These are phyloP conservation scores for Fragaria ananassa DNA, from an alignment of 306 rosid species.

Conservation along the genomic window DNA sequence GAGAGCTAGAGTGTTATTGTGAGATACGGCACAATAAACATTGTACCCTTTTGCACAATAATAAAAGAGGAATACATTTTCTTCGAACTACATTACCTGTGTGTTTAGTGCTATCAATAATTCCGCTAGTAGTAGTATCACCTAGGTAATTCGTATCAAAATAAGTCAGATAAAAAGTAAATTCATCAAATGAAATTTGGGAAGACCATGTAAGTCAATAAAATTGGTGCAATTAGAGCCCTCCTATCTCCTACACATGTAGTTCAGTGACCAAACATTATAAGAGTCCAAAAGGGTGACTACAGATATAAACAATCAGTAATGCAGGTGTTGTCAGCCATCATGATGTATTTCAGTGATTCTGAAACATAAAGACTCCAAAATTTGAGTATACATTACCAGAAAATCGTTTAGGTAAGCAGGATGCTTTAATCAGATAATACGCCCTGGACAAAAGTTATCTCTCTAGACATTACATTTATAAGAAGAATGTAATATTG, in stretches of 20 bases:
- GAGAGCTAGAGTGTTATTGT: too few relatives aligned
- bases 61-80: too few relatives aligned
- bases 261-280: neutral
- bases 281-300: neutral
- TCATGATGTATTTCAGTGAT: neutral
- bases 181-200: neutral
- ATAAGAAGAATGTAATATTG: neutral
- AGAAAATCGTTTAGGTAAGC: conserved; percentile 6
- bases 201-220: neutral
- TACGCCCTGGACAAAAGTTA: neutral
- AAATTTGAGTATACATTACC: conserved; percentile 12
- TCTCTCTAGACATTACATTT: neutral
- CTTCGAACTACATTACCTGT: too few relatives aligned
- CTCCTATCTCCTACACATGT: neutral
- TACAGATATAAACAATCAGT: neutral
- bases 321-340: conserved; percentile 7
- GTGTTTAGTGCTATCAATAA: too few relatives aligned
- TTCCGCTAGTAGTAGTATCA: too few relatives aligned
- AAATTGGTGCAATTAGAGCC: neutral
- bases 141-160: too few relatives aligned
- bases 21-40: too few relatives aligned
- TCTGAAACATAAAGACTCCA: conserved; percentile 1
- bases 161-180: conserved; percentile 5
- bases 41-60: too few relatives aligned
- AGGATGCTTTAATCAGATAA: conserved; percentile 16